Percentiles rank a stretch among this genome's conserved stretches.
Evolutionary conservation across 2,329 filamentous ascomycete species (phyloP).

Genomic region (Fusarium miscanthi): DNA sequence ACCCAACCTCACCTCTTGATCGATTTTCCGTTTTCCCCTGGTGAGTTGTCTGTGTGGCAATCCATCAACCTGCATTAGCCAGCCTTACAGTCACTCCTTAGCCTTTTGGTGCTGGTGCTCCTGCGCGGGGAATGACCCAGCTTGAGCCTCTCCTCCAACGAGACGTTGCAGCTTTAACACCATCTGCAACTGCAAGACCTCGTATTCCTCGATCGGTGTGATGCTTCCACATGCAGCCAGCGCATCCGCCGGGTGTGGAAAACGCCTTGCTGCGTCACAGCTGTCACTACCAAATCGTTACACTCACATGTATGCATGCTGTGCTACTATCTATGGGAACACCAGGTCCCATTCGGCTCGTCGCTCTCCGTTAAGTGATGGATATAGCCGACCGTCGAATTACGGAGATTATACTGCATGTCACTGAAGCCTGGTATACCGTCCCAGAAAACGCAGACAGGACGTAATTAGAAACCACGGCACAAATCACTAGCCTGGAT

Average conservation of each 20-base stretch:
- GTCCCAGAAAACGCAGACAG: background rate
- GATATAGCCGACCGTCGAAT: constrained; percentile 11
- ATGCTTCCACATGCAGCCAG: constrained; percentile 26
- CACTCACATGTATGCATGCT: background rate
- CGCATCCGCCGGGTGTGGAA: constrained; percentile 4
- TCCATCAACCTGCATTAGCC: constrained; percentile 32
- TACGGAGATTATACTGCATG: constrained; percentile 23
- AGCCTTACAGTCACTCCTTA: constrained; percentile 19
- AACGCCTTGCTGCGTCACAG: constrained; percentile 29
- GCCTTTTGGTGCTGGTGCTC: background rate
- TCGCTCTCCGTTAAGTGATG: constrained; percentile 12
- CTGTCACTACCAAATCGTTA: background rate
- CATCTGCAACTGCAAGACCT: constrained; percentile 8
- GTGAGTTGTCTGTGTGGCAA: background rate
- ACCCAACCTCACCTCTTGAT: background rate
- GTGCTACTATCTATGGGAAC: background rate
- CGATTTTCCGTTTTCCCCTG: constrained; percentile 4
- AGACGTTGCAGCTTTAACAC: constrained; percentile 21
- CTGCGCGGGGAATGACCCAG: background rate
- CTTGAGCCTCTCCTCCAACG: constrained; percentile 35
- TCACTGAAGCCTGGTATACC: background rate
- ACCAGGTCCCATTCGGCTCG: background rate
- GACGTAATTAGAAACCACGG: constrained; percentile 22
- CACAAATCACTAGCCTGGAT: background rate
- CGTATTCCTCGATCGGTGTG: constrained; percentile 35